Percentiles rank a stretch among this genome's conserved stretches.
phyloP scores from a whole-genome alignment of 2,329 filamentous ascomycete genomes.

The Decorospora gaudefroyi region DNA sequence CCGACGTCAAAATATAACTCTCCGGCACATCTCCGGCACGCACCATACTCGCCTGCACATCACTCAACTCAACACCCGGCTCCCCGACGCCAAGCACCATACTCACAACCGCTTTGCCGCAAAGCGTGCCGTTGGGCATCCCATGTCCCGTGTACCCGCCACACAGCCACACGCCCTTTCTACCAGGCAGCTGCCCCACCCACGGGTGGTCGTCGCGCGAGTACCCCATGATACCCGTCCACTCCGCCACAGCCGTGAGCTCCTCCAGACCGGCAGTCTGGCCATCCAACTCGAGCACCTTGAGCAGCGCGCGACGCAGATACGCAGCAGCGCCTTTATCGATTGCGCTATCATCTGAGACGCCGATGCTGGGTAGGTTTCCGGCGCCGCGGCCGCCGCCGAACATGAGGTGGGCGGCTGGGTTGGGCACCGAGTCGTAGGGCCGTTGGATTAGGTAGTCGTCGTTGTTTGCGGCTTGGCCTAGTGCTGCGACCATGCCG shows the following conservation, averaged over 20 bases:
- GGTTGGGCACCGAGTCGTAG: conserved; percentile 48
- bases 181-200: conserved; percentile 69
- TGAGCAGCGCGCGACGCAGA: conserved; percentile 55
- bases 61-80: conserved; percentile 31
- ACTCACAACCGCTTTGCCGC: conserved; percentile 65
- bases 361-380: conserved; percentile 56
- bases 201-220: conserved; percentile 67
- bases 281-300: conserved; percentile 44
- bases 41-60: conserved; percentile 41
- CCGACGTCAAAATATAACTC: conserved; percentile 46
- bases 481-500: conserved; percentile 62
- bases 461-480: conserved; percentile 58
- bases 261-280: conserved; percentile 48
- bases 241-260: conserved; percentile 57
- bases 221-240: conserved; percentile 83
- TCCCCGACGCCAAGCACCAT: conserved; percentile 58
- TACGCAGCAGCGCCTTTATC: conserved; percentile 62
- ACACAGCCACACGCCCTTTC: conserved; percentile 63
- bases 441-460: conserved; percentile 77
- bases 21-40: no score
- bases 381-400: conserved; percentile 68
- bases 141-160: conserved; percentile 74
- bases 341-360: conserved; percentile 63
- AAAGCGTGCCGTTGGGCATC: conserved; percentile 73
- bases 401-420: conserved; percentile 66